Percentiles rank a stretch among this genome's conserved stretches.
These are phyloP conservation scores for Bacidia gigantensis DNA, from an alignment of 495 filamentous ascomycete species.

Conservation along the genomic window DNA sequence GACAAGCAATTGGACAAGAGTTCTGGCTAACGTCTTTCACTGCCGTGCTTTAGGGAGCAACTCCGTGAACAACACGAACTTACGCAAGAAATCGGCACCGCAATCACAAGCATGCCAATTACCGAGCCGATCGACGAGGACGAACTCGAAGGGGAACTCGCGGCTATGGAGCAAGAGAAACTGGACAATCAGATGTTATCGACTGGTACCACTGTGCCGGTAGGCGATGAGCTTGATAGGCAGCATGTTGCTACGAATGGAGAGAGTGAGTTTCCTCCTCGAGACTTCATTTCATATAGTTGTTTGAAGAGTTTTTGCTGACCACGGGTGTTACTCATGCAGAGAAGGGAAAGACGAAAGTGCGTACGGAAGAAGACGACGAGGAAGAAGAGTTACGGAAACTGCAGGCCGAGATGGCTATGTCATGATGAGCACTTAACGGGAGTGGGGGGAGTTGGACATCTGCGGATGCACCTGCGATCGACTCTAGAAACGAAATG, in stretches of 20 bases:
- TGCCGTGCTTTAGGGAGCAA: constrained; percentile 68
- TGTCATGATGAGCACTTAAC: constrained; percentile 43
- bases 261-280: constrained; percentile 49
- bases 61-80: constrained; percentile 84
- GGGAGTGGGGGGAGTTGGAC: no score
- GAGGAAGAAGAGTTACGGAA: constrained; percentile 91
- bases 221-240: constrained; percentile 53
- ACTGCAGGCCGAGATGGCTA: constrained; percentile 94
- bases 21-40: constrained; percentile 10
- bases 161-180: constrained; percentile 66
- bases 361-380: constrained; percentile 64
- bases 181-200: constrained; percentile 89
- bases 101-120: constrained; percentile 59
- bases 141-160: constrained; percentile 69
- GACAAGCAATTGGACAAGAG: not conserved
- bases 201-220: constrained; percentile 58
- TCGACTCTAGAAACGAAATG: no score
- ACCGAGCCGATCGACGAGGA: constrained; percentile 69
- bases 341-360: constrained; percentile 46
- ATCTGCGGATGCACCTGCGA: no score
- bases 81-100: constrained; percentile 79
- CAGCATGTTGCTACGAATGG: constrained; percentile 59
- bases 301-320: not conserved
- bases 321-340: not conserved
- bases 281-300: not conserved